Conservation (phyloP, 2,329 filamentous ascomycete species). For the Hymenoscyphus scutula region DNA sequence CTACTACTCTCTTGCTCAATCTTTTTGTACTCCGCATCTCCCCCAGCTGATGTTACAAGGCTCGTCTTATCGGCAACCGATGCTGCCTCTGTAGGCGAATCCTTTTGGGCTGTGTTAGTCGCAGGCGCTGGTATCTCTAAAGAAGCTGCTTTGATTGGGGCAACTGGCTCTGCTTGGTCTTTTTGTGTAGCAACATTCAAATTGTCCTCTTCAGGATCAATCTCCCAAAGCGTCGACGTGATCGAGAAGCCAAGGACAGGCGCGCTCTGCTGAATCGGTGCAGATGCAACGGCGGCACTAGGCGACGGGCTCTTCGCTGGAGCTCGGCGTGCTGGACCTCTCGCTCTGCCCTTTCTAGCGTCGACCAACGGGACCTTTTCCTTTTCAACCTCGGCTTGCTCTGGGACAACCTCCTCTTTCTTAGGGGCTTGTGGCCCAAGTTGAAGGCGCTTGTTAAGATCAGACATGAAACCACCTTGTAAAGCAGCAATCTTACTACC, state of each 20-base stretch:
- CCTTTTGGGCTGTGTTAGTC: slow-evolving; percentile 27
- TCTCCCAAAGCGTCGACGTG: slow-evolving; percentile 41
- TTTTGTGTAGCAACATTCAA: slow-evolving; percentile 34
- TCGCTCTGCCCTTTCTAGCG: slow-evolving; percentile 84
- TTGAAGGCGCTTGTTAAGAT: slow-evolving; percentile 85
- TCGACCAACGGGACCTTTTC: slow-evolving; percentile 81
- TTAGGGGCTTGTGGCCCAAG: slow-evolving; percentile 80
- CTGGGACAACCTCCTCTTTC: slow-evolving; percentile 63
- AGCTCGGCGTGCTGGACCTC: slow-evolving; percentile 78
- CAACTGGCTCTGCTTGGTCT: slow-evolving; percentile 11
- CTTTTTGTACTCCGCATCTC: neutral
- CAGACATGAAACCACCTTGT: slow-evolving; percentile 88
- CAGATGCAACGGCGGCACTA: slow-evolving; percentile 11
- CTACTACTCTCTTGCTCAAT: slow-evolving; percentile 7
- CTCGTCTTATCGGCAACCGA: slow-evolving; percentile 8
- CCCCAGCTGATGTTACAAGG: neutral
- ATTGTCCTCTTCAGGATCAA: slow-evolving; percentile 41
- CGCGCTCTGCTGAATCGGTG: slow-evolving; percentile 9
- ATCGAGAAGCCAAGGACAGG: slow-evolving; percentile 31
- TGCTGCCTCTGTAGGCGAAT: slow-evolving; percentile 25
- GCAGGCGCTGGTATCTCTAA: slow-evolving; percentile 27
- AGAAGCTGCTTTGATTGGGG: slow-evolving; percentile 18
- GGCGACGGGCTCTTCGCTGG: slow-evolving; percentile 46
- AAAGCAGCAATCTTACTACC: slow-evolving; percentile 88
- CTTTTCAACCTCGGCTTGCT: slow-evolving; percentile 55